Evolutionary conservation across 768 basidiomycete species (phyloP).

Genomic region (Lactarius sanguifluus): DNA sequence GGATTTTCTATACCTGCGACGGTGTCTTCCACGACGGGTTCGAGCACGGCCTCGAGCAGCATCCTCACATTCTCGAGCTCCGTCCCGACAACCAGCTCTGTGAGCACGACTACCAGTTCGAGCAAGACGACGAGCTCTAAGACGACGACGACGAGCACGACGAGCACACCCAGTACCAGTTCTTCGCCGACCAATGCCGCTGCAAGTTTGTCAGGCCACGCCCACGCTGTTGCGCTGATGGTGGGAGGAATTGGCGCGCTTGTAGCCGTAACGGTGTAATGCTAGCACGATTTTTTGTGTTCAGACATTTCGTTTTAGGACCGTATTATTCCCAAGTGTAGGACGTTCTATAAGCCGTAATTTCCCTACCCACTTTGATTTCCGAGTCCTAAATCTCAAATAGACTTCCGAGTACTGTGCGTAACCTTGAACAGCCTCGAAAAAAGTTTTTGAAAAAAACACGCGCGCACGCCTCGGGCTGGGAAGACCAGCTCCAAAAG

Average conservation of each 20-base stretch:
- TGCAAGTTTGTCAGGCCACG: neutral
- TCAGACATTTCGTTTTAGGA: neutral
- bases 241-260: constrained; percentile 14
- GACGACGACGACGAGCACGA: neutral
- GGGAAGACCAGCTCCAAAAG: no score
- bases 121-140: neutral
- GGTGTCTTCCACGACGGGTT: neutral
- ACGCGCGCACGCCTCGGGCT: no score
- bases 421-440: no score
- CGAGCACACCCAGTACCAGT: neutral
- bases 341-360: no score
- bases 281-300: neutral
- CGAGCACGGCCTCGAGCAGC: neutral
- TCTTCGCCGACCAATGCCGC: constrained; percentile 9
- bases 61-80: neutral
- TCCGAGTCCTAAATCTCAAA: no score
- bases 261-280: neutral
- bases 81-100: neutral
- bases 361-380: no score
- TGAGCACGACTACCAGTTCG: neutral
- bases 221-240: constrained; percentile 8
- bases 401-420: no score
- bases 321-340: neutral
- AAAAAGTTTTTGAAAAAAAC: no score
- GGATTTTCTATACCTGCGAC: neutral